phyloP scores from a whole-genome alignment of 2,329 filamentous ascomycete genomes.

The Colletotrichum kahawae region DNA sequence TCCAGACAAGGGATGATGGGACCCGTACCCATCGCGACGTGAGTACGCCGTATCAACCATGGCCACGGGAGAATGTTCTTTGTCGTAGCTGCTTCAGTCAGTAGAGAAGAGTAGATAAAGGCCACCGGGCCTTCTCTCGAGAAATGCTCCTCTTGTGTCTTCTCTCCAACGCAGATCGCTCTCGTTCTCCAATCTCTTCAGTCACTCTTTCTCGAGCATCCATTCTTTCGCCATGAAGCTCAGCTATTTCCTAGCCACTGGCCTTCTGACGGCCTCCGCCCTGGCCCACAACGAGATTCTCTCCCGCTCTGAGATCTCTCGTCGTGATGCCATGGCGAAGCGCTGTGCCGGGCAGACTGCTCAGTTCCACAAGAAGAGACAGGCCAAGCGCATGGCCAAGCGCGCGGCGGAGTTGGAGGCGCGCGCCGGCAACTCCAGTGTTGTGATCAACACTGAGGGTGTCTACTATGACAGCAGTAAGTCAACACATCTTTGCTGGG shows the following conservation, averaged over 20 bases:
- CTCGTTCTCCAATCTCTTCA: background rate
- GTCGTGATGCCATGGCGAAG: background rate
- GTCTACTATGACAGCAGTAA: background rate
- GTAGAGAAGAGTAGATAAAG: background rate
- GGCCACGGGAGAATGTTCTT: background rate
- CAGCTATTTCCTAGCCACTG: background rate
- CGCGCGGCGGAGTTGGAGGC: conserved; percentile 1
- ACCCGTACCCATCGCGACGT: background rate
- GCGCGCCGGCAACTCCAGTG: background rate
- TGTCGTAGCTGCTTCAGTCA: background rate
- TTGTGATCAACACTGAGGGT: conserved; percentile 3
- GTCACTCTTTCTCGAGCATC: background rate
- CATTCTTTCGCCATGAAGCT: background rate
- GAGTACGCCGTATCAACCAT: background rate
- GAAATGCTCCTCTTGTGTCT: background rate
- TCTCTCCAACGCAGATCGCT: background rate
- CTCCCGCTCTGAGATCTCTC: conserved; percentile 2
- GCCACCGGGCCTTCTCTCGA: background rate
- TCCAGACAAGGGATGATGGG: background rate
- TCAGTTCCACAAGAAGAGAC: background rate
- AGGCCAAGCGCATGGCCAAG: background rate
- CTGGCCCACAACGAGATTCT: conserved; percentile 43
- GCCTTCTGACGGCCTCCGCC: background rate
- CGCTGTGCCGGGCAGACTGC: background rate
- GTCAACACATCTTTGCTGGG: background rate